Conservation (phyloP, 257 asterid species). For the Eustoma russellianum region DNA sequence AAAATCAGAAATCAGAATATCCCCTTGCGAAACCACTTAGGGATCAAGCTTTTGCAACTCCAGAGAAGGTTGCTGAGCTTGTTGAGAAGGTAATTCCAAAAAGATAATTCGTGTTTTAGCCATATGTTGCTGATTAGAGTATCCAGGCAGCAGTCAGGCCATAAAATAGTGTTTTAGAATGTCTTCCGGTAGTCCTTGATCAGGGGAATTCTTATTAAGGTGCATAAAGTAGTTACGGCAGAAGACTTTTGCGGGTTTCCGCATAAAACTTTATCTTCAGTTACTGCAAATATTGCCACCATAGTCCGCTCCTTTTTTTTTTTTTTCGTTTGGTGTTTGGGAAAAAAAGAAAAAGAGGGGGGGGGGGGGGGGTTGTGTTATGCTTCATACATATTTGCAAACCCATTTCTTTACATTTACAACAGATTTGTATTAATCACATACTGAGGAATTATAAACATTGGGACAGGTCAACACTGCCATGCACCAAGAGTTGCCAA, state of each 20-base stretch:
- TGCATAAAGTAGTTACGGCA: no score
- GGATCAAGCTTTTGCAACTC: slow-evolving; percentile 93
- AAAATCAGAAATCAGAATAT: slow-evolving; percentile 49
- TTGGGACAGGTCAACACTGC: slow-evolving; percentile 60
- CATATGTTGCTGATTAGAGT: neutral
- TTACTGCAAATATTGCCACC: no score
- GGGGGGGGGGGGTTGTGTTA: no score
- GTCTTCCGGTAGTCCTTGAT: no score
- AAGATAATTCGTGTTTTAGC: neutral
- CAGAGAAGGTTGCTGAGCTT: slow-evolving; percentile 81
- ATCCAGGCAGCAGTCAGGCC: no score
- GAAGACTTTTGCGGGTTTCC: no score
- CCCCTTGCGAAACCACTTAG: slow-evolving; percentile 68
- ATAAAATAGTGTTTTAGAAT: no score
- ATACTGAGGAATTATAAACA: neutral
- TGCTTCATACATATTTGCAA: neutral
- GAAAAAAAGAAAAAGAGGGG: no score
- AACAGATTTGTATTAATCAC: neutral
- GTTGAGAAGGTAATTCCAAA: slow-evolving; percentile 62
- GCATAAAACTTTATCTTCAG: no score
- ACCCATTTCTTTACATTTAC: neutral
- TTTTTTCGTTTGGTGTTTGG: no score
- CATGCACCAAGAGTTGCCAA: slow-evolving; percentile 73
- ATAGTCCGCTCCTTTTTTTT: no score
- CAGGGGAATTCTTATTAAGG: no score